Evolutionary conservation across 129 eudicot genomes (phyloP).

Genomic region (Gnaphalium uliginosum): DNA sequence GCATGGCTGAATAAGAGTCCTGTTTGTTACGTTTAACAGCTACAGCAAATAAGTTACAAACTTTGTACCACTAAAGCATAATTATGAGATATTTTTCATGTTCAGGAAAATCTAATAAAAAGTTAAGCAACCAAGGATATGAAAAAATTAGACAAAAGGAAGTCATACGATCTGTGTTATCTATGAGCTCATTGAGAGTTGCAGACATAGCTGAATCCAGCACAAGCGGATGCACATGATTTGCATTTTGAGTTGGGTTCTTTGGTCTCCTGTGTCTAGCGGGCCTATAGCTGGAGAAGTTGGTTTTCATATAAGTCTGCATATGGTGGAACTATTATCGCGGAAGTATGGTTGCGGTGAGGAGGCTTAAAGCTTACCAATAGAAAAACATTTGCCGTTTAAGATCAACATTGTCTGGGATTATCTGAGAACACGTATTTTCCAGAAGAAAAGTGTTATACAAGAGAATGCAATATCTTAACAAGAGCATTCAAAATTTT

Average conservation of each 20-base stretch:
- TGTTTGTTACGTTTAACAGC: background rate
- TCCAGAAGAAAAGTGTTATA: constrained; percentile 12
- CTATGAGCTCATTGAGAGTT: constrained; percentile 46
- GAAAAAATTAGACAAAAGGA: background rate
- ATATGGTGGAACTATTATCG: background rate
- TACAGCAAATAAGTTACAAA: background rate
- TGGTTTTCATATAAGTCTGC: constrained; percentile 15
- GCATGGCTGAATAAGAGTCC: background rate
- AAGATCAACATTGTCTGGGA: constrained; percentile 75
- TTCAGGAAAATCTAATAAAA: background rate
- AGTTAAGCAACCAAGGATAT: background rate
- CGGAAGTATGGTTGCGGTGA: background rate
- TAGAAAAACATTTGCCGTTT: constrained; percentile 62
- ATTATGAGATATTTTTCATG: background rate
- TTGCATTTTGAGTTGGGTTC: constrained; percentile 44
- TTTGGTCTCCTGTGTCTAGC: constrained; percentile 54
- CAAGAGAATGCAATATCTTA: background rate
- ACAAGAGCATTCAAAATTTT: background rate
- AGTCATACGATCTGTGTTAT: constrained; percentile 59
- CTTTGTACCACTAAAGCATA: background rate
- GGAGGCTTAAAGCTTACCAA: constrained; percentile 48
- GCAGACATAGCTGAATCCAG: constrained; percentile 54
- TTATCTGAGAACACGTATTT: constrained; percentile 45
- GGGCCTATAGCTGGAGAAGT: constrained; percentile 55
- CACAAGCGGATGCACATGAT: constrained; percentile 65